Evolutionary conservation across 169 alveolate genomes (phyloP), one percentile per base, ranked within the genome.

Genomic region (Eimeria zaria): DNA sequence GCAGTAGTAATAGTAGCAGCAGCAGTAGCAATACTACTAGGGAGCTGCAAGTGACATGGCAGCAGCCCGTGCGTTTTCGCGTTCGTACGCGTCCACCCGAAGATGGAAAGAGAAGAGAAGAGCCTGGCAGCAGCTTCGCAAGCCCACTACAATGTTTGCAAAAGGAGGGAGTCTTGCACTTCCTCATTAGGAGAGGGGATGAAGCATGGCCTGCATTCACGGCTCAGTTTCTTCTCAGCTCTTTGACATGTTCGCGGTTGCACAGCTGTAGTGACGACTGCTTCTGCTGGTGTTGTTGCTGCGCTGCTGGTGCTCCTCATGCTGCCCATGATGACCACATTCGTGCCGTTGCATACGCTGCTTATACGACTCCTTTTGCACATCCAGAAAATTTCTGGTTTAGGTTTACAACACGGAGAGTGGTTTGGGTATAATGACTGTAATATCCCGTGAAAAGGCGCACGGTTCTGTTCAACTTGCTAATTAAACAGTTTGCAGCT

Each of bases 21-120:
- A 46, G 64, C 89, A 33, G 71, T 71, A 48, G 41, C 60, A n/a
- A 24, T 20, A 36, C 41, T 20, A 83, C 27, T 46, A 76, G 60
- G 46, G 64, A 41, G 87, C 22, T 76, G 87, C 87, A 76, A 12
- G 91, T 83, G 51, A 53, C 91, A 53, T 83, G 91, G 91, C 91
- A 83, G 73, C 91, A 83, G 24, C 91, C 69, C 16, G 20, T 53
- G 55, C 60, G 53, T 33, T 55, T 83, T 58, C 22, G 12, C 46
- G 36, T 76, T 46, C 87, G 87, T 27, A 46, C 27, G 87, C 62
- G 18, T 24, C 64, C 60, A 76, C 24, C 60, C 41, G 64, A 76
- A 36, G 62, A 44, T 24, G 60, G 60, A 14, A 48, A 46, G 87
- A 41, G n/a, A 76, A 76, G 60, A 76, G 87, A 22, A 41, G 80